Evolutionary conservation across 257 asterid genomes (phyloP), one percentile per base, ranked within the genome.

Genomic region (Primulina tabacum): DNA sequence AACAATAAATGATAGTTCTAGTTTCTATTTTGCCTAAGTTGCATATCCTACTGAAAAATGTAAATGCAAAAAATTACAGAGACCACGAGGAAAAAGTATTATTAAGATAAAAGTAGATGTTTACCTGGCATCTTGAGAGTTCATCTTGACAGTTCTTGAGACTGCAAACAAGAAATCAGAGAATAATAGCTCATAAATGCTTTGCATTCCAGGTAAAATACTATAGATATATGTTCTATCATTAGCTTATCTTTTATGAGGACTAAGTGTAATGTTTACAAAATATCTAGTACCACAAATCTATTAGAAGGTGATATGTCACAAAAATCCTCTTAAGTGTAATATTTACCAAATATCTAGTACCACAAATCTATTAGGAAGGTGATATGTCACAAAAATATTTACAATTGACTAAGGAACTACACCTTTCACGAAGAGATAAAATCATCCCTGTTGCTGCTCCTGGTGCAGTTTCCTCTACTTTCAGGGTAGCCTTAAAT

Each of bases 401-500:
- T 24, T 40, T 17, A 26, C 40, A 62, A 69, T 57, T 21, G 9
- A 55, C 53, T 57, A 64, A 69, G 32, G 69, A 71, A 70, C 43
- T 62, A 58, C 70, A 92, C 98, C 95, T 92, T 83, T 89, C 95
- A 30, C 98, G 95, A 79, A 89, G 96, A 74, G 96, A 86, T 81
- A 89, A 82, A 73, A 92, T 92, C 89, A 87, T 92, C 79, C 96
- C 96, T 4, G 98, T 89, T 35, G 96, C 86, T 71, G 78, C 90
- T 60, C 98, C 96, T 18, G 96, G 96, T 34, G 98, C 87, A 76
- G 98, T 85, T 76, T 89, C 98, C 77, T 87, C 97, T 62, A 84
- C 87, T 78, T 89, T 92, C 70, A 80, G 59, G 71, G 76, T 83
- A 73, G 68, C 85, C 97, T 89, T 35, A 62, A 70, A 71, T 18